These are phyloP conservation scores for Helotiales sp. DNA, from an alignment of 2,329 filamentous ascomycete genomes.

Conservation along the genomic window DNA sequence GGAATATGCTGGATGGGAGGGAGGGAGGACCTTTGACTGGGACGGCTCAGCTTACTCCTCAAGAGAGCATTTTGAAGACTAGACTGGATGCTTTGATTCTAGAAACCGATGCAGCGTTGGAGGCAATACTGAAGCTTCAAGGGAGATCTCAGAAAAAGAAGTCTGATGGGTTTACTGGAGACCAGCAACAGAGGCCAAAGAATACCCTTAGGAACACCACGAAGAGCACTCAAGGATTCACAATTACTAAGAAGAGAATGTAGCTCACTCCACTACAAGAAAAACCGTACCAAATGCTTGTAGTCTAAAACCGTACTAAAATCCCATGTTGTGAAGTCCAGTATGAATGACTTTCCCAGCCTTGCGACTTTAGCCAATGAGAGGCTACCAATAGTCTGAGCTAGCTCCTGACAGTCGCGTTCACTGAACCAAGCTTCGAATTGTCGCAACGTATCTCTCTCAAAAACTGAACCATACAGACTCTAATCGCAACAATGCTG, in stretches of 20 bases:
- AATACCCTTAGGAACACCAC: neutral
- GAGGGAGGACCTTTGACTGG: conserved; percentile 45
- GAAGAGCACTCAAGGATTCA: neutral
- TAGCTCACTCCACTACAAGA: neutral
- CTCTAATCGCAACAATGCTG: conserved; percentile 66
- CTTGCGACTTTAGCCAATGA: conserved; percentile 18
- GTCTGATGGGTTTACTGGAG: neutral
- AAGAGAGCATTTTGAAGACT: conserved; percentile 33
- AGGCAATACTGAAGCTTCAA: conserved; percentile 7
- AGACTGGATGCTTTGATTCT: conserved; percentile 36
- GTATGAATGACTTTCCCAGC: conserved; percentile 6
- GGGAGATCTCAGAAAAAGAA: neutral
- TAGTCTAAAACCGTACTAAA: neutral
- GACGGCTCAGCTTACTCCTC: conserved; percentile 43
- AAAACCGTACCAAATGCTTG: neutral
- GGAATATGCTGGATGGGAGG: conserved; percentile 27
- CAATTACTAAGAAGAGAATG: neutral
- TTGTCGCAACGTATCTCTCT: conserved; percentile 36
- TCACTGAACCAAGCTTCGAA: conserved; percentile 18
- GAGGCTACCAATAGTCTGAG: neutral
- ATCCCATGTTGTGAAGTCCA: neutral
- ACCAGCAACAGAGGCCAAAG: neutral
- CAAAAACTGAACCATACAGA: conserved; percentile 13
- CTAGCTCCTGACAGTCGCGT: conserved; percentile 22
- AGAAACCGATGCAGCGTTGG: conserved; percentile 35